These are phyloP conservation scores for Solanum etuberosum DNA, from an alignment of 257 asterid genomes.

Conservation along the genomic window DNA sequence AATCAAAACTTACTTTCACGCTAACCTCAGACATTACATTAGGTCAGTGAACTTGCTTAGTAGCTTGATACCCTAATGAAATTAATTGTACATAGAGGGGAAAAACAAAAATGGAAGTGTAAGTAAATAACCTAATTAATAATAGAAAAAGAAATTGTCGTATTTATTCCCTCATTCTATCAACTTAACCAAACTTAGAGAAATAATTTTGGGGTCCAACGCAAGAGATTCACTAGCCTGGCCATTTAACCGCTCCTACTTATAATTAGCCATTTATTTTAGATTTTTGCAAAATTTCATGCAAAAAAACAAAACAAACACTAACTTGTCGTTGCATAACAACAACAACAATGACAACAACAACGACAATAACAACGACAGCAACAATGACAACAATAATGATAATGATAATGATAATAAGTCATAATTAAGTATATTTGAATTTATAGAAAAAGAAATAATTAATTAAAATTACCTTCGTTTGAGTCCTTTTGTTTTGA, in stretches of 20 bases:
- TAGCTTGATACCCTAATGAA: too few species aligned
- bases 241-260: not conserved
- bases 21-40: too few species aligned
- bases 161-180: not conserved
- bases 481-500: conserved; percentile 65
- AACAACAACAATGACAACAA: too few species aligned
- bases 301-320: not conserved
- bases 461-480: conserved; percentile 32
- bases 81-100: not conserved
- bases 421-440: not conserved
- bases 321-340: not conserved
- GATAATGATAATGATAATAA: not conserved
- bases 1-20: too few species aligned
- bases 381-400: not conserved
- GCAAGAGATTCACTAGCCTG: not conserved
- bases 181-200: not conserved
- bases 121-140: not conserved
- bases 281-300: not conserved
- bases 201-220: not conserved
- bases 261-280: not conserved
- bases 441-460: not conserved
- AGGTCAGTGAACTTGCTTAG: too few species aligned
- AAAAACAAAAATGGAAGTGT: not conserved
- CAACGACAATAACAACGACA: not conserved
- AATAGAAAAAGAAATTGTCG: not conserved